Percentiles rank a stretch among this genome's conserved stretches.
Conservation (phyloP, 106 monocot species). For the Iris macrosiphon region DNA sequence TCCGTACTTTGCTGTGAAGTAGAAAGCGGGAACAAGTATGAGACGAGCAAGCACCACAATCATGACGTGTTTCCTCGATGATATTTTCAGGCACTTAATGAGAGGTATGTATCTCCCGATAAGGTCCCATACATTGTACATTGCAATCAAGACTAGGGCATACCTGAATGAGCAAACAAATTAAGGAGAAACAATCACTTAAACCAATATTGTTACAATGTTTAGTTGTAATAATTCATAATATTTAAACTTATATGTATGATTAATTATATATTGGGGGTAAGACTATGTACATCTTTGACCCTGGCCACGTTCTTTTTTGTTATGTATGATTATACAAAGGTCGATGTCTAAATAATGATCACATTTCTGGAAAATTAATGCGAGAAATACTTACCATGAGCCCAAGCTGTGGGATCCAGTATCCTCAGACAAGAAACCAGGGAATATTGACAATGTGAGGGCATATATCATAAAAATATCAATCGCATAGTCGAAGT, state of each 20-base stretch:
- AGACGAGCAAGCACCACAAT: constrained; percentile 28
- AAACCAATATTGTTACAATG: too few relatives aligned
- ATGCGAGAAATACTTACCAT: too few relatives aligned
- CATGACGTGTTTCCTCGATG: constrained; percentile 39
- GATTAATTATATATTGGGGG: too few relatives aligned
- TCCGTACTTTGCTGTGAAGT: constrained; percentile 55
- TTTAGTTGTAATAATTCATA: too few relatives aligned
- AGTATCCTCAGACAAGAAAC: constrained; percentile 47
- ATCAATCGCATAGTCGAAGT: constrained; percentile 34
- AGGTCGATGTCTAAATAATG: too few relatives aligned
- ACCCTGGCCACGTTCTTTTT: too few relatives aligned
- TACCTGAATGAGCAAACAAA: constrained; percentile 65
- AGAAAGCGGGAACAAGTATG: constrained; percentile 56
- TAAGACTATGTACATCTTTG: too few relatives aligned
- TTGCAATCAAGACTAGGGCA: constrained; percentile 51
- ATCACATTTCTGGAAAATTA: too few relatives aligned
- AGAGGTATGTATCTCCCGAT: constrained; percentile 55
- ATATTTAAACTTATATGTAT: too few relatives aligned
- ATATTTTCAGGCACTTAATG: constrained; percentile 24
- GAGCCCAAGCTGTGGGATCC: constrained; percentile 43
- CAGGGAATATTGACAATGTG: constrained; percentile 47
- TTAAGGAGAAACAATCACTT: not conserved
- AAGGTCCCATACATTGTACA: constrained; percentile 62
- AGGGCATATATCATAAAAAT: constrained; percentile 29
- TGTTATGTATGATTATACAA: too few relatives aligned